Evolutionary conservation across 139 green algal genomes (phyloP).

Genomic region (Chlamydomonas applanata): DNA sequence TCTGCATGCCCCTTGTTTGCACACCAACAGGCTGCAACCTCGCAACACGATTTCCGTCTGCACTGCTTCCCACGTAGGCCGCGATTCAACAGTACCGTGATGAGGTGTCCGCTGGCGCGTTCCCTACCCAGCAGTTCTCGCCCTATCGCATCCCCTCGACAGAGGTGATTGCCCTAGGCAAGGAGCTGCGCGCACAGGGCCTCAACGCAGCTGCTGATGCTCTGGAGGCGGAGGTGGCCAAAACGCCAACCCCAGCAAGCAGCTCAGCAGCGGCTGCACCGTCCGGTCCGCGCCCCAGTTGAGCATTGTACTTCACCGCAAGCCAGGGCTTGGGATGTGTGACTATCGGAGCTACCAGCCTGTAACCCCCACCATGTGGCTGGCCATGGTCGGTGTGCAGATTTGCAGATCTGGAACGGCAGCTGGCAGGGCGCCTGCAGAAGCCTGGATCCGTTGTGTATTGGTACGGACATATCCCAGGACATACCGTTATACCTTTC

Average conservation of each 20-base stretch:
- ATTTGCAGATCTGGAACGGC: not conserved
- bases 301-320: too few relatives aligned
- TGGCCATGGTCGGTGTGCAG: not conserved
- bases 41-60: too few relatives aligned
- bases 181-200: constrained; percentile 42
- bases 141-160: constrained; percentile 76
- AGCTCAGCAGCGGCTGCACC: not conserved
- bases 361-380: too few relatives aligned
- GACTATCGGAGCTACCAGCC: too few relatives aligned
- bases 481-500: too few relatives aligned
- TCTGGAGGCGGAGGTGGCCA: constrained; percentile 22
- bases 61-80: not conserved
- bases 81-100: constrained; percentile 75
- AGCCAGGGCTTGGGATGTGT: too few relatives aligned
- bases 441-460: constrained; percentile 69
- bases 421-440: constrained; percentile 87
- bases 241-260: too few relatives aligned
- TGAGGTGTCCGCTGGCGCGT: constrained; percentile 72
- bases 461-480: too few relatives aligned
- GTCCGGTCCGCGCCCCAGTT: too few relatives aligned
- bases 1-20: too few relatives aligned
- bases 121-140: constrained; percentile 73
- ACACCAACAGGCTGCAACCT: too few relatives aligned
- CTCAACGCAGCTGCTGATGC: constrained; percentile 46
- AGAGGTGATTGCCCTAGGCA: constrained; percentile 49